Evolutionary conservation across 23 red algal genomes (phyloP).

Genomic region (Gracilariopsis chorda): DNA sequence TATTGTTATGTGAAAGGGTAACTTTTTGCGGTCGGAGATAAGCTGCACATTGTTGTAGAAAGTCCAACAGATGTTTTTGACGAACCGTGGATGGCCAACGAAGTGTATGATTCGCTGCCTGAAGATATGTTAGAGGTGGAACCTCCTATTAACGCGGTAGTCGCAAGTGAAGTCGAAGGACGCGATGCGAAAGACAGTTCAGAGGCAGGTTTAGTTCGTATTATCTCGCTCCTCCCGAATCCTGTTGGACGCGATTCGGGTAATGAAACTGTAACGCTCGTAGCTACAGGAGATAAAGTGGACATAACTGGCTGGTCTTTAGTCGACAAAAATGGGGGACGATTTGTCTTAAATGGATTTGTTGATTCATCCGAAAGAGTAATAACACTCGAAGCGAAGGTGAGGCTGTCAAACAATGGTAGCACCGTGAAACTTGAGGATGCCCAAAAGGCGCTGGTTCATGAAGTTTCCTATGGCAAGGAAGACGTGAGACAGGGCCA

Average conservation of each 20-base stretch:
- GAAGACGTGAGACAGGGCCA: neutral
- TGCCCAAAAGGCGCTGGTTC: neutral
- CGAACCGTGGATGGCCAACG: slow-evolving; percentile 20
- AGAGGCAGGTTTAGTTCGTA: neutral
- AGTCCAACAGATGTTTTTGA: neutral
- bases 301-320: neutral
- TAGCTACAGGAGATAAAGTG: neutral
- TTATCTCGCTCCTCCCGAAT: neutral
- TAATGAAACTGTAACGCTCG: neutral
- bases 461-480: neutral
- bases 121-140: neutral
- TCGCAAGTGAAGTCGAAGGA: neutral
- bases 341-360: neutral
- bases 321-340: neutral
- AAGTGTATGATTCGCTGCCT: neutral
- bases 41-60: neutral
- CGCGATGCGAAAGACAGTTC: neutral
- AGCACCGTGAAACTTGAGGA: neutral
- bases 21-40: neutral
- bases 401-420: neutral
- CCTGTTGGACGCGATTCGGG: slow-evolving; percentile 16
- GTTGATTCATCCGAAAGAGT: neutral
- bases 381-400: neutral
- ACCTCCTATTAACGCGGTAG: neutral
- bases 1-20: neutral